phyloP scores from a whole-genome alignment of 108 stramenopile genomes.

The Cyclotella choctawhatcheeana region DNA sequence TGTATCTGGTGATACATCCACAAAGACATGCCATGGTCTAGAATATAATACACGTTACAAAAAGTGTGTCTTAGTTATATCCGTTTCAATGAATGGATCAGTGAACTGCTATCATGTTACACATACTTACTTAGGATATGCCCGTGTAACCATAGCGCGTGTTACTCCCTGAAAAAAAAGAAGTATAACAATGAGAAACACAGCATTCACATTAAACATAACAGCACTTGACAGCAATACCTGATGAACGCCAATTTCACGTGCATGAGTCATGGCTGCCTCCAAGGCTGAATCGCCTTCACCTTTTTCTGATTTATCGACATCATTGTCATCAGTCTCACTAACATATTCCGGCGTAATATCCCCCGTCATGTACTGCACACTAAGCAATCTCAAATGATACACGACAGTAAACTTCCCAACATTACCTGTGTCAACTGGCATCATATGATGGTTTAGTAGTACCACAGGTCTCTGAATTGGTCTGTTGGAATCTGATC shows the following conservation, averaged over 20 bases:
- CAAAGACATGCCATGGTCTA: conserved; percentile 92
- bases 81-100: neutral
- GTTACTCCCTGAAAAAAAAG: conserved; percentile 59
- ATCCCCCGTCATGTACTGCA: conserved; percentile 87
- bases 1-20: conserved; percentile 84
- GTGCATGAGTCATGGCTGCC: conserved; percentile 84
- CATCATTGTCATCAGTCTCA: conserved; percentile 11
- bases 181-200: neutral
- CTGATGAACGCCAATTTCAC: conserved; percentile 74
- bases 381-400: conserved; percentile 82
- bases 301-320: conserved; percentile 27
- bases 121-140: conserved; percentile 80
- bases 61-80: too few species aligned
- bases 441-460: conserved; percentile 89
- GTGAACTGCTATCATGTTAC: neutral
- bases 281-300: conserved; percentile 73
- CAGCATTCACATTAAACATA: neutral
- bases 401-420: conserved; percentile 78
- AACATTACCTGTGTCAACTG: conserved; percentile 62
- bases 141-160: conserved; percentile 88
- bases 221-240: too few species aligned
- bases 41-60: too few species aligned
- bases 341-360: conserved; percentile 53
- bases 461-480: conserved; percentile 78
- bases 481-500: conserved; percentile 43